Percentiles rank a stretch among this genome's conserved stretches.
Conservation (phyloP, 2,329 filamentous ascomycete species). For the Atkinsonella hypoxylon region DNA sequence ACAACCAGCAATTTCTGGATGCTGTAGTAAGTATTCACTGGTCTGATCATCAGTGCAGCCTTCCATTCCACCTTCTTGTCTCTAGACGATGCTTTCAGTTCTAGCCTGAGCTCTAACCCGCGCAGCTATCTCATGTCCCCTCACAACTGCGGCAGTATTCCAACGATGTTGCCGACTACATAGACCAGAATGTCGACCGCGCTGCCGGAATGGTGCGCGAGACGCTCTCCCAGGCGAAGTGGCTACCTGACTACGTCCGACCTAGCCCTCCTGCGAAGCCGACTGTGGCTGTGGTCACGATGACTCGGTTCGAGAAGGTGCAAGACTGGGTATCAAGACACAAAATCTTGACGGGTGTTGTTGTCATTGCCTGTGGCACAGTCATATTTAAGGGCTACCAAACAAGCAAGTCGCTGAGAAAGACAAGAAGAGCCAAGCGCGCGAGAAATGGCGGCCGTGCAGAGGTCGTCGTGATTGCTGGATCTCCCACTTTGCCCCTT, state of each 20-base stretch:
- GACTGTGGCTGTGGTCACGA: slow-evolving; percentile 21
- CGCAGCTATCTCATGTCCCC: slow-evolving; percentile 39
- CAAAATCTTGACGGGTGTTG: slow-evolving; percentile 58
- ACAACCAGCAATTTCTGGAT: slow-evolving; percentile 69
- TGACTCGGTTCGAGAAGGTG: slow-evolving; percentile 36
- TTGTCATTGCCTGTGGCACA: slow-evolving; percentile 62
- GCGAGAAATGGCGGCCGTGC: slow-evolving; percentile 73
- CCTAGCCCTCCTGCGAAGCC: slow-evolving; percentile 36
- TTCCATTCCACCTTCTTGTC: too few relatives aligned
- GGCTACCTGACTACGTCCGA: slow-evolving; percentile 60
- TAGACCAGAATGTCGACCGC: slow-evolving; percentile 70
- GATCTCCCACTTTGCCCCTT: slow-evolving; percentile 74
- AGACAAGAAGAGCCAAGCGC: slow-evolving; percentile 62
- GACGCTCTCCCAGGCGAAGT: slow-evolving; percentile 51
- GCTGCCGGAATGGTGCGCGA: slow-evolving; percentile 62
- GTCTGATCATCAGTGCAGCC: too few relatives aligned
- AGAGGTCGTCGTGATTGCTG: slow-evolving; percentile 80
- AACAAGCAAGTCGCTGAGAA: slow-evolving; percentile 45
- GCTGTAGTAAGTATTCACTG: slow-evolving; percentile 40
- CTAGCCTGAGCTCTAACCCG: slow-evolving; percentile 3
- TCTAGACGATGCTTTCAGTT: background rate
- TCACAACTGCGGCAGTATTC: slow-evolving; percentile 61
- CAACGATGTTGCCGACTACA: slow-evolving; percentile 60
- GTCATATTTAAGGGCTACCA: slow-evolving; percentile 39
- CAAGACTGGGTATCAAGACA: slow-evolving; percentile 63